Percentiles rank a stretch among this genome's conserved stretches.
Evolutionary conservation across 257 asterid genomes (phyloP).

Genomic region (Vinca minor): DNA sequence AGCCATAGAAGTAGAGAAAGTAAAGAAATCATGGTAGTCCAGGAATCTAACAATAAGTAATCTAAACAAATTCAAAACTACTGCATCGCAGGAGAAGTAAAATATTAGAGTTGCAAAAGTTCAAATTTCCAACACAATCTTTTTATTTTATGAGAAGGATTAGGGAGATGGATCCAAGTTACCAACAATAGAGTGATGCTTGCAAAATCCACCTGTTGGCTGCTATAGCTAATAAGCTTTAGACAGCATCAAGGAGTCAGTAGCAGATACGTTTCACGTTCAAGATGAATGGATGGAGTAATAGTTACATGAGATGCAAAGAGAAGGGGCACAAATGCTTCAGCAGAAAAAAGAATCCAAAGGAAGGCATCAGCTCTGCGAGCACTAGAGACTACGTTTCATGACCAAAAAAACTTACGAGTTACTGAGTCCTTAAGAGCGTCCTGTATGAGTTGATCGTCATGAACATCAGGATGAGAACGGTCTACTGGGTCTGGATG

Average conservation of each 20-base stretch:
- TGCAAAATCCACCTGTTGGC: not conserved
- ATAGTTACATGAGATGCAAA: not conserved
- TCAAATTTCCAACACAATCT: not conserved
- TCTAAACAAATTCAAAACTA: not conserved
- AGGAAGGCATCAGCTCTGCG: constrained; percentile 1
- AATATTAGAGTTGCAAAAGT: not conserved
- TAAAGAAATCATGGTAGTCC: not conserved
- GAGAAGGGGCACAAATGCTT: not conserved
- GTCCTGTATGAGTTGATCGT: constrained; percentile 61
- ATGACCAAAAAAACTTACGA: constrained; percentile 36
- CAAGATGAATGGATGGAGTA: not conserved
- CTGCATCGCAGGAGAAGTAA: not conserved
- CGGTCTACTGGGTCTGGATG: constrained; percentile 79
- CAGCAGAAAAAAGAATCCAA: not conserved
- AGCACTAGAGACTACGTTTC: constrained; percentile 2
- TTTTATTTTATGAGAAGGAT: not conserved
- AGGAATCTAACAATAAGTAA: not conserved
- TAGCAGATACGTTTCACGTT: not conserved
- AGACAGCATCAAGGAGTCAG: not conserved
- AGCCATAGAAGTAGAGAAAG: not conserved
- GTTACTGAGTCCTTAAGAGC: constrained; percentile 41
- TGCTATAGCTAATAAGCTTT: not conserved
- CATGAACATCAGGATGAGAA: constrained; percentile 91
- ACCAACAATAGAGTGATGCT: not conserved
- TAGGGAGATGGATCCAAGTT: not conserved